Evolutionary conservation across 2,329 filamentous ascomycete genomes (phyloP), one percentile per base, ranked within the genome.

Genomic region (Ceratocystis ficicola): DNA sequence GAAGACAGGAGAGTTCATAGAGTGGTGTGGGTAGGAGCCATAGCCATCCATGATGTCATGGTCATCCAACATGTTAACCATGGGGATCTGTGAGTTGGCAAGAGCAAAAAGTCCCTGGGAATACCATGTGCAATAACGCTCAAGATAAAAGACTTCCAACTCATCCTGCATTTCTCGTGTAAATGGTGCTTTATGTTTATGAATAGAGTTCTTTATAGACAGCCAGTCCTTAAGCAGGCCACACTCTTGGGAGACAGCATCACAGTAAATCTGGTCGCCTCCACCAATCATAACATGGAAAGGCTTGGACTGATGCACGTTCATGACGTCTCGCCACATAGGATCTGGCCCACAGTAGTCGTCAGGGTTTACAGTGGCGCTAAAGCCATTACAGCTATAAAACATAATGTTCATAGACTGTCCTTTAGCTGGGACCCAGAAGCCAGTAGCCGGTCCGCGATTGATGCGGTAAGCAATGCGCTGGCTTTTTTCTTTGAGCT

Each of bases 391-490:
- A 78, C 94, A 96, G 73, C 89, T 96, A 77, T 97, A 84, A 77
- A 96, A 99, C 91, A 97, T 96, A 73, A 96, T 89, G 76, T 97
- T 96, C 94, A 99, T 99, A 1, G 88, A 84, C 73, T 95, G 82
- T 17, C 85, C 87, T 62, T 81, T 83, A 41, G 87, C 88, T 4
- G 95, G 94, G 0, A 99, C 90, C 93, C 94, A 99, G 74, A 99
- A 99, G 1, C 88, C 90, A 64, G 89, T 86, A 1, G 90, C 85
- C 5, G 93, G 92, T 0, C 94, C 93, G 60, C 87, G 83, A 72
- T 99, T 99, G 77, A 99, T 95, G 65, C 92, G 89, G 75, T 99
- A 99, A 0, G 92, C 93, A 69, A 99, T 88, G 48, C 93, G 87
- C 71, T 92, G 85, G 75, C 97, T 89, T 67, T 80, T 82, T 22